phyloP scores from a whole-genome alignment of 768 basidiomycete species.

The Leucogyrophana mollusca region DNA sequence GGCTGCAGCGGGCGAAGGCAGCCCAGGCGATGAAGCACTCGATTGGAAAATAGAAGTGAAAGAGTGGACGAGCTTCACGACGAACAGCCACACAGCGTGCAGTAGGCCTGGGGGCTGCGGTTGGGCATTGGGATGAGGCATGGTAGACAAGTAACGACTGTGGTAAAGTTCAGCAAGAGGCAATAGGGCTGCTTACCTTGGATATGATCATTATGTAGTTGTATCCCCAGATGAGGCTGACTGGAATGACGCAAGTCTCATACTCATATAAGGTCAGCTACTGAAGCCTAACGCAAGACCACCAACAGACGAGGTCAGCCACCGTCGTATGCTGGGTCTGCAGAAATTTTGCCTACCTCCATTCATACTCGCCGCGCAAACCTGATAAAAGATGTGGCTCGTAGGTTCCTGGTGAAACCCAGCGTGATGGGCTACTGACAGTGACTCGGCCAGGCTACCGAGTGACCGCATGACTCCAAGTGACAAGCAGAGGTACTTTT shows the following conservation, averaged over 20 bases:
- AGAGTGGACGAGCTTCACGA: constrained; percentile 1
- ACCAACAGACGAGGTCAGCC: neutral
- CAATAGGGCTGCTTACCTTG: neutral
- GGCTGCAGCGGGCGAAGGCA: constrained; percentile 4
- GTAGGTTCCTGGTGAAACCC: no score
- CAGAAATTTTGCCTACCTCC: no score
- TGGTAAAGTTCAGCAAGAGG: neutral
- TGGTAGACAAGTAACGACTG: constrained; percentile 3
- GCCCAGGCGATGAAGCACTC: neutral
- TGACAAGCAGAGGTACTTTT: no score
- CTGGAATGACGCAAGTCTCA: neutral
- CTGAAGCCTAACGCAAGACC: neutral
- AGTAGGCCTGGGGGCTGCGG: neutral
- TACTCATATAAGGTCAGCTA: neutral
- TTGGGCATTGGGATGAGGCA: constrained; percentile 1
- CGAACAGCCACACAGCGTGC: constrained; percentile 2
- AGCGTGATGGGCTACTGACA: no score
- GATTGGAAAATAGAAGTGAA: constrained; percentile 2
- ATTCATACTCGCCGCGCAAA: no score
- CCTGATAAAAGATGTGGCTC: no score
- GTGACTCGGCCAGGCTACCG: no score
- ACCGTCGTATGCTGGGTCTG: no score
- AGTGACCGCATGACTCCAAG: no score
- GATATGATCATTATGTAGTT: neutral
- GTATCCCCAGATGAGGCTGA: neutral